Base-by-base conservation (phyloP, 1,284 basidiomycete species). In the Boletus coffeatus region DNA sequence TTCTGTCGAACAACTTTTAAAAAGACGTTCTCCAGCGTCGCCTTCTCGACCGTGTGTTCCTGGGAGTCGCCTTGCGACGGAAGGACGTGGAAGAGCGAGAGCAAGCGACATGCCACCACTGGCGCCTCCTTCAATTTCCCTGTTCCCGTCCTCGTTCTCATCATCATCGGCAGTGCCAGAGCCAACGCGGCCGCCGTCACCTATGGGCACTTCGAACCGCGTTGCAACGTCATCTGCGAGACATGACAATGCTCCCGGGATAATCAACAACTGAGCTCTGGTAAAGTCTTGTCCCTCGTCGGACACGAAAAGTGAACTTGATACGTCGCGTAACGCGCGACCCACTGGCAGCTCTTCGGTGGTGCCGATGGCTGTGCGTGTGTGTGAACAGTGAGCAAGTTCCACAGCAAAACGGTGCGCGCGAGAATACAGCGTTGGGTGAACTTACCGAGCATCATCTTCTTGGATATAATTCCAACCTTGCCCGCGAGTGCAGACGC, bases 291-390 rank as follows among this genome's bases (percentile, higher is more conserved):
- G 29, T 29, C 83, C 6, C 85, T 81, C 0, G 83, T 84, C 0
- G 82, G 84, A 68, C 86, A 86, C 0, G 84, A 81, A 70, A 93
- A 85, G 69, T 93, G 91, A 8, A 93, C 85, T 73, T 93, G 89
- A 73, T 93, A 93, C 2, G 82, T 85, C 2, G 85, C 86, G 66
- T 88, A 87, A 8, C 87, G 84, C 18, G 81, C 77, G 1, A 84
- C 85, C 10, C 29, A 29, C 29, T 29, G 29, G 29, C 29, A 93
- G 81, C 4, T 81, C 78, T 9, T 83, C 79, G 0, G 84, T 86
- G 1, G 90, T 89, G 2, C 89, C 90, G 56, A 92, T 78, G 59
- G 89, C 85, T 81, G 37, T 50, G 14, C 10, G 3, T 3, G 11
- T 10, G 9, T n/a, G 34, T 21, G 29, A 29, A 48, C 9, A 11